phyloP scores from a whole-genome alignment of 2,329 filamentous ascomycete genomes.

The Byssothecium circinans region DNA sequence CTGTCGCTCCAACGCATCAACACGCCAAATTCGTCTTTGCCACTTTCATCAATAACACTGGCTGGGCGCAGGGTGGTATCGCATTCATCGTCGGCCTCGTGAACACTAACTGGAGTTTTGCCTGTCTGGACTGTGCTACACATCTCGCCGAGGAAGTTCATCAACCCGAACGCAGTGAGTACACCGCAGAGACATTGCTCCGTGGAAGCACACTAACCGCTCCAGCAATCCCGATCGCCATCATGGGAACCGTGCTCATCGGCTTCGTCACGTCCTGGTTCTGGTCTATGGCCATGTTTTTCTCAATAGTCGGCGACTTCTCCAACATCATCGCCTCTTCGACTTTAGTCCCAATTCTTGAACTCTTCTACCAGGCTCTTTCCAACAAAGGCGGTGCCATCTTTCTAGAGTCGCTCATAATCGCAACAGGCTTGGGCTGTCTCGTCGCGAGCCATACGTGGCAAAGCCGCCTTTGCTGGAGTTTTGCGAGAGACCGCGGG shows the following conservation, averaged over 20 bases:
- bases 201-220: background rate
- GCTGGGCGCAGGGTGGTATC: slow-evolving; percentile 51
- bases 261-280: slow-evolving; percentile 54
- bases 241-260: slow-evolving; percentile 53
- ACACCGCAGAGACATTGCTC: background rate
- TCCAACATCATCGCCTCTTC: slow-evolving; percentile 42
- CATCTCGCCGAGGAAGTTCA: slow-evolving; percentile 56
- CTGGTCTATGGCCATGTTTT: slow-evolving; percentile 54
- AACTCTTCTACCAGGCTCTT: slow-evolving; percentile 51
- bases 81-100: slow-evolving; percentile 57
- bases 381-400: slow-evolving; percentile 49
- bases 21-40: slow-evolving; percentile 55
- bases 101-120: slow-evolving; percentile 55
- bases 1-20: slow-evolving; percentile 48
- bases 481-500: slow-evolving; percentile 55
- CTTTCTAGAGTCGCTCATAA: slow-evolving; percentile 50
- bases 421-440: slow-evolving; percentile 53
- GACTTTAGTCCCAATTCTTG: slow-evolving; percentile 52
- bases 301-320: slow-evolving; percentile 53
- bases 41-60: slow-evolving; percentile 56
- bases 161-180: slow-evolving; percentile 44
- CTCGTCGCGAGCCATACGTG: slow-evolving; percentile 54
- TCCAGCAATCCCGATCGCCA: slow-evolving; percentile 51
- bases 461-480: slow-evolving; percentile 56
- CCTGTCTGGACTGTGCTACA: slow-evolving; percentile 54